These are phyloP conservation scores for Lyophyllum atratum DNA, from an alignment of 768 basidiomycete species.

Conservation along the genomic window DNA sequence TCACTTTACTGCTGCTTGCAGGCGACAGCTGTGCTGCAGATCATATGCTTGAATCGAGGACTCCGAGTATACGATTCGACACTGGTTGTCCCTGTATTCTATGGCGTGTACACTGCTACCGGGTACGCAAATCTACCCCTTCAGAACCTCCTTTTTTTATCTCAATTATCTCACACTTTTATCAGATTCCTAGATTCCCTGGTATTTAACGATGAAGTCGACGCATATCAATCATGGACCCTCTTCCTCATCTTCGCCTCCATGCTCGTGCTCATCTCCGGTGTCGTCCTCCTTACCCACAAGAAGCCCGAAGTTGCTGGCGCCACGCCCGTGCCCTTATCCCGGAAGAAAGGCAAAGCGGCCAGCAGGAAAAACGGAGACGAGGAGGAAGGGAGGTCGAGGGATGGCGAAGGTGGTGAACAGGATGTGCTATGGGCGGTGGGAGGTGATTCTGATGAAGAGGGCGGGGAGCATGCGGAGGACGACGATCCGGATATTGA, in stretches of 20 bases:
- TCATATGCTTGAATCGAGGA: slow-evolving; percentile 88
- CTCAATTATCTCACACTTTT: not conserved
- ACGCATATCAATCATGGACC: slow-evolving; percentile 85
- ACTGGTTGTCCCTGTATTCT: slow-evolving; percentile 92
- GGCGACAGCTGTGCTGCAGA: slow-evolving; percentile 84
- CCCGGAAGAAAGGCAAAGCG: slow-evolving; percentile 28
- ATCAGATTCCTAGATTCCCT: slow-evolving; percentile 49
- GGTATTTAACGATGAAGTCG: slow-evolving; percentile 85
- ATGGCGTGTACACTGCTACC: slow-evolving; percentile 86
- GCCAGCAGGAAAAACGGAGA: slow-evolving; percentile 15
- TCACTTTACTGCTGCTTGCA: slow-evolving; percentile 70
- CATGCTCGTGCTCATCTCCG: slow-evolving; percentile 82
- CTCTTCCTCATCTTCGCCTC: slow-evolving; percentile 88
- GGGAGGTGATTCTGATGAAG: slow-evolving; percentile 72
- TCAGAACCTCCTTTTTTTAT: not conserved
- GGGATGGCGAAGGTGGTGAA: slow-evolving; percentile 26
- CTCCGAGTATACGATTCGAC: slow-evolving; percentile 90
- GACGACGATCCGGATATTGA: slow-evolving; percentile 47
- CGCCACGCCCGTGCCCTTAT: slow-evolving; percentile 32
- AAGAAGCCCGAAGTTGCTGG: slow-evolving; percentile 76
- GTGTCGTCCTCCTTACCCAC: slow-evolving; percentile 91
- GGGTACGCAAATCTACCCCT: slow-evolving; percentile 57
- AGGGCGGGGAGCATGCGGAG: slow-evolving; percentile 40
- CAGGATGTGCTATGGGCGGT: slow-evolving; percentile 67
- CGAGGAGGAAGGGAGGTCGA: slow-evolving; percentile 19